Base-by-base conservation (phyloP, 2,329 filamentous ascomycete genomes). In the Setomelanomma holmii region DNA sequence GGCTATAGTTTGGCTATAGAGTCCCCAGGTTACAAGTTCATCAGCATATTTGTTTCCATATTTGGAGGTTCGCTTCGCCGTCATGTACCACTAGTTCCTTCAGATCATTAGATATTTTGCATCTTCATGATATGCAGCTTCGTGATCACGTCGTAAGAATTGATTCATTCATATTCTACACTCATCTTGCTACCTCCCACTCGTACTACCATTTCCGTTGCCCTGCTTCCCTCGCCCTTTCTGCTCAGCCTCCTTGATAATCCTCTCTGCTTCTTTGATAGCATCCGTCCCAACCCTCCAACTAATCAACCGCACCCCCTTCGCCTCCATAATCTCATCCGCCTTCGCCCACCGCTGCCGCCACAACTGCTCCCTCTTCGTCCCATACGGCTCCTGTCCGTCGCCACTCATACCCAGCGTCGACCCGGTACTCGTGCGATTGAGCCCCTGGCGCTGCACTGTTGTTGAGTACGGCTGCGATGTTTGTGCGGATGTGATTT, bases 221-320 rank as follows among this genome's bases (percentile, higher is more conserved):
- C 36, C 11, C 36, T 38, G 57, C 42, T 58, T 58, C 42, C 50
- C 45, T 34, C 85, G 60, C 50, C 49, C 51, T 24, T 85, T 63
- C 23, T n/a, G n/a, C n/a, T n/a, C n/a, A n/a, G 81, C 82, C 54
- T 81, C 78, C 70, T 82, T 81, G 3, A 91, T 84, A 51, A 92
- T 81, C 12, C 80, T 83, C 46, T 86, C 79, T 2, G 88, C 86
- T 71, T 90, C 87, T 1, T 79, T 79, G 49, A 85, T 79, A 6
- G 90, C 88, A 76, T 95, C 90, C 22, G 81, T 79, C 0, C 90
- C 90, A 10, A 82, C 83, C 36, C 88, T 81, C 90, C 90, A 95
- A 17, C 84, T 90, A 57, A 89, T 85, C 30, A 95, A 69, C 58
- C 82, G 77, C 1, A 95, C 88, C 4, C 88, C 88, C 34, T 86